Base-by-base conservation (phyloP, 2,329 filamentous ascomycete genomes). In the Microdochium trichocladiopsis region DNA sequence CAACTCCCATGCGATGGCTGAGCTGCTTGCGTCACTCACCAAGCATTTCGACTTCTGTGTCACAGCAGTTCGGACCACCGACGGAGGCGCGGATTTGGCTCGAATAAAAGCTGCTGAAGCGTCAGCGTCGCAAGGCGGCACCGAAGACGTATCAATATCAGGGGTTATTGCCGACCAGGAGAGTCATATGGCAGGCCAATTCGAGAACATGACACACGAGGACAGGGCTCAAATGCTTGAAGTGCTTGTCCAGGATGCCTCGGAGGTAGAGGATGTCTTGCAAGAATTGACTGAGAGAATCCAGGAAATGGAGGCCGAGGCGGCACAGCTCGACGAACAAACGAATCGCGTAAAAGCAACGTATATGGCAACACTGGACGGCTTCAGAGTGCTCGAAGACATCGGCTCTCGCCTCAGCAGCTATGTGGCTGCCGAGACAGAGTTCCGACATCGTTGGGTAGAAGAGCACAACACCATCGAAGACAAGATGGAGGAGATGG, bases 11-110 rank as follows among this genome's bases (percentile, higher is more conserved):
- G 83, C 86, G 60, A 93, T 95, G 84, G 93, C 92, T 4, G 78
- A 86, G 53, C 78, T 90, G 4, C 80, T 97, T 2, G 82, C 90
- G 52, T 90, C 87, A 1, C 74, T 97, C 3, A 91, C 90, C 8
- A 82, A 80, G 24, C 93, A 97, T 69, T 96, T 96, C 65, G 93
- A 97, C 67, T 82, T 95, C 57, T 96, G 93, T 67, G 89, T 95
- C 14, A 93, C 87, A 1, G 93, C 93, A 1, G 86, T 96, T 43
- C 88, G 91, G 54, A 90, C 93, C 50, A 96, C 92, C 2, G 91
- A 96, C 71, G 88, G 87, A 28, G 88, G 86, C 4, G 83, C 84
- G 12, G 86, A 83, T 4, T 74, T 85, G 48, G 87, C 86, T 5
- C 81, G 84, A 10, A 79, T 81, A 50, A 86, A 83, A 57, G 86